Conservation (phyloP, 2,329 filamentous ascomycete species). For the Hypocrella siamensis region DNA sequence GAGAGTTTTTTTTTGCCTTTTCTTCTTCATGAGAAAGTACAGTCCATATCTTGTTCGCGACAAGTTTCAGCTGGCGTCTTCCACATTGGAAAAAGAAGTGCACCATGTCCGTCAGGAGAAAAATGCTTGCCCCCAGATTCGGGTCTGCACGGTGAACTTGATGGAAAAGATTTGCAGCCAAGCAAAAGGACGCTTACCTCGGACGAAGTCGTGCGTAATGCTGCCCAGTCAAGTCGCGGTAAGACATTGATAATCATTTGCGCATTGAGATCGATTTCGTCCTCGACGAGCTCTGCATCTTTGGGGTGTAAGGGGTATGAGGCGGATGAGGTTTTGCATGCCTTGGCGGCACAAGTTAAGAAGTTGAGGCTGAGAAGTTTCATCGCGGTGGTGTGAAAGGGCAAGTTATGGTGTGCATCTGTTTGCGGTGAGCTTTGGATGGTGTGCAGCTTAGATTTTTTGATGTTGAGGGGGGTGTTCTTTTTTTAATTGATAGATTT, state of each 20-base stretch:
- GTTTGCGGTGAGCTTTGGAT: conserved; percentile 12
- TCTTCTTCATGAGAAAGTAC: no score
- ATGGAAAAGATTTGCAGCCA: neutral
- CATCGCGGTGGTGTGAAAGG: conserved; percentile 35
- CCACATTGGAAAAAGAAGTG: neutral
- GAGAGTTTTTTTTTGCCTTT: no score
- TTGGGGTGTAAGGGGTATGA: conserved; percentile 87
- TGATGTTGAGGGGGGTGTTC: no score
- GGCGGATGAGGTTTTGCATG: conserved; percentile 66
- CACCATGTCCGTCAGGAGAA: no score
- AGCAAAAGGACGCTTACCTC: conserved; percentile 43
- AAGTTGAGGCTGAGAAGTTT: conserved; percentile 95
- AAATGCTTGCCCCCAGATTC: no score
- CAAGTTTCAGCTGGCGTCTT: neutral
- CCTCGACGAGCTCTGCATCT: conserved; percentile 80
- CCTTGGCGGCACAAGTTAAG: conserved; percentile 86
- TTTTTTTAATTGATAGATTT: no score
- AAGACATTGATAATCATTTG: conserved; percentile 73
- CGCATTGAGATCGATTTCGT: conserved; percentile 69
- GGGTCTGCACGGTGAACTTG: no score
- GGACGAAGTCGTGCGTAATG: conserved; percentile 55
- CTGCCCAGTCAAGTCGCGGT: conserved; percentile 77
- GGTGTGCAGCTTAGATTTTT: no score
- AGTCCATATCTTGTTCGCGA: no score
- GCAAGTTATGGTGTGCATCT: conserved; percentile 2